Percentiles rank a stretch among this genome's conserved stretches.
These are phyloP conservation scores for Penicillium rolfsii DNA, from an alignment of 2,329 filamentous ascomycete genomes.

Conservation along the genomic window DNA sequence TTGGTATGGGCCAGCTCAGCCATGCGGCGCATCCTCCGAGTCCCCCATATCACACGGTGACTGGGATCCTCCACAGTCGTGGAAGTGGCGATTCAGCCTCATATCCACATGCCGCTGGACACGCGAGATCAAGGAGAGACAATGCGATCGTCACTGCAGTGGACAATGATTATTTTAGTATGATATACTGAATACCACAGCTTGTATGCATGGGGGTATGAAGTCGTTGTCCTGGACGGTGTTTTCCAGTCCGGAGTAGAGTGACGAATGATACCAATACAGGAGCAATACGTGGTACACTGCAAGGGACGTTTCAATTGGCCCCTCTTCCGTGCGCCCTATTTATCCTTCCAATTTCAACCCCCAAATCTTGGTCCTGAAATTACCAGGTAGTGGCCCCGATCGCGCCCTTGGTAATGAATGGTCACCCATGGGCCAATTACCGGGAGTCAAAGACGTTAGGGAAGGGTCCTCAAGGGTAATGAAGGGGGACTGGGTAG, in stretches of 20 bases:
- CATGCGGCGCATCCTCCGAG: not conserved
- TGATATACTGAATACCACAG: not conserved
- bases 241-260: not conserved
- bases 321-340: not conserved
- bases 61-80: conserved; percentile 12
- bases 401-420: not conserved
- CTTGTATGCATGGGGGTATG: not conserved
- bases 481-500: not conserved
- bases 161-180: not conserved
- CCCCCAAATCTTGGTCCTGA: not conserved
- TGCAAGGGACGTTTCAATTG: conserved; percentile 7
- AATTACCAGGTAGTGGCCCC: not conserved
- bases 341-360: not conserved
- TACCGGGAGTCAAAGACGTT: not conserved
- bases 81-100: conserved; percentile 27
- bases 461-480: not conserved
- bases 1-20: not conserved
- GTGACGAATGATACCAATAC: not conserved
- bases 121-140: conserved; percentile 13
- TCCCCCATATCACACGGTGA: conserved; percentile 2
- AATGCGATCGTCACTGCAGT: not conserved
- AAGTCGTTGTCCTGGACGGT: not conserved
- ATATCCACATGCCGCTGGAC: conserved; percentile 25
- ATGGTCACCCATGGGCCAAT: not conserved
- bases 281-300: not conserved